phyloP scores from a whole-genome alignment of 768 basidiomycete genomes.

The Tricholoma furcatifolium region DNA sequence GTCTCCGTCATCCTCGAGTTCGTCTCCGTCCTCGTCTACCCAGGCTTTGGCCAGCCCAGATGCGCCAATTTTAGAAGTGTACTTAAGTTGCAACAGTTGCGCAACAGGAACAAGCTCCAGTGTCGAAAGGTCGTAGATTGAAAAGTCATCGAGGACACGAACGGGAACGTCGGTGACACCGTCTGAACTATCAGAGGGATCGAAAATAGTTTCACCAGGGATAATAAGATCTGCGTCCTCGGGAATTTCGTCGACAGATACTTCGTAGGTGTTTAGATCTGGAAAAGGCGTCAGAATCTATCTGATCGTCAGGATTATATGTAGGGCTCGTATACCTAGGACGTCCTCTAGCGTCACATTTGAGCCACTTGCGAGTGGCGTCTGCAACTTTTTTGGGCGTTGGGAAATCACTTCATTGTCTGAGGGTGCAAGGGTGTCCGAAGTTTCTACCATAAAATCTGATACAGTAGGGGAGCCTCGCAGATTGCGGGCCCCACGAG shows the following conservation, averaged over 20 bases:
- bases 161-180: constrained; percentile 49
- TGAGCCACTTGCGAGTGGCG: constrained; percentile 11
- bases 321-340: not conserved
- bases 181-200: constrained; percentile 14
- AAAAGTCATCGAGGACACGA: constrained; percentile 53
- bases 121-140: constrained; percentile 43
- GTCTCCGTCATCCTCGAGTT: constrained; percentile 24
- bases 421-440: not conserved
- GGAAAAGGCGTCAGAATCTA: not conserved
- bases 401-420: not conserved
- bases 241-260: constrained; percentile 28
- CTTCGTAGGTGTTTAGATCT: constrained; percentile 15
- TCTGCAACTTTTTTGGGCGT: not conserved
- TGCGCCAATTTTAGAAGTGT: constrained; percentile 24
- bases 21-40: constrained; percentile 31
- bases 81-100: constrained; percentile 34
- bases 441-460: constrained; percentile 9
- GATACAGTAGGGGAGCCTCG: constrained; percentile 18
- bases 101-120: constrained; percentile 38
- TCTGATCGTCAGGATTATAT: not conserved
- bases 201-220: constrained; percentile 36
- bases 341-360: constrained; percentile 12
- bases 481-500: not conserved
- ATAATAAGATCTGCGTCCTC: constrained; percentile 43
- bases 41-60: constrained; percentile 42